Evolutionary conservation across 2,329 filamentous ascomycete species (phyloP).

Genomic region (Aspergillus sp.): DNA sequence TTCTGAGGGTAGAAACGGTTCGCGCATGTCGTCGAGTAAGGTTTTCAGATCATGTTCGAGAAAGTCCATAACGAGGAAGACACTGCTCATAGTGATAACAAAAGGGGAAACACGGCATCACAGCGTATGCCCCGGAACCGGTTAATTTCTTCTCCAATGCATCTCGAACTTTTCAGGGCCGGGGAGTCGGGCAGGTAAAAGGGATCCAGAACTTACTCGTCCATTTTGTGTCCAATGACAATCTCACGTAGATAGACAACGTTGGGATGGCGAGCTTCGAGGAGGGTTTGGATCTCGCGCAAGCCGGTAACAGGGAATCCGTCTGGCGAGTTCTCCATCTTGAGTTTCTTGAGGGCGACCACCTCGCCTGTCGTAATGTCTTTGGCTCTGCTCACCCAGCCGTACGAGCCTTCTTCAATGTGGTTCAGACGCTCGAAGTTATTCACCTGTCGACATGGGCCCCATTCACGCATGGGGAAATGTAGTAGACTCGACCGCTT

Average conservation of each 20-base stretch:
- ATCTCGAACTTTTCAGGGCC: conserved; percentile 31
- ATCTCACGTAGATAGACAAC: conserved; percentile 77
- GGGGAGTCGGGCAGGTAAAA: neutral
- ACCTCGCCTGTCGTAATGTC: conserved; percentile 66
- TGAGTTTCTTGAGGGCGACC: conserved; percentile 88
- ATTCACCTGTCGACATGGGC: conserved; percentile 66
- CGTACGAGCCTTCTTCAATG: conserved; percentile 96
- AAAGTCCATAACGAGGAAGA: conserved; percentile 95
- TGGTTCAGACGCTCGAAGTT: conserved; percentile 90
- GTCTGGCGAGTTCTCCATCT: conserved; percentile 71
- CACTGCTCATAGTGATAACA: conserved; percentile 42
- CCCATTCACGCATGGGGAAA: conserved; percentile 62
- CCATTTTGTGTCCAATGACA: conserved; percentile 60
- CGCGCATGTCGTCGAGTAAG: conserved; percentile 85
- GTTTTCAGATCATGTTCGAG: conserved; percentile 94
- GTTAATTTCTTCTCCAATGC: conserved; percentile 25
- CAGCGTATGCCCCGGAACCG: conserved; percentile 7
- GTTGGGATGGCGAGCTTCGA: conserved; percentile 70
- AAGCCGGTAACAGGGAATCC: conserved; percentile 88
- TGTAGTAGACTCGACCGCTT: conserved; percentile 55
- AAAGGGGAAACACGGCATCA: conserved; percentile 5
- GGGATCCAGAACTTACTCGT: conserved; percentile 42
- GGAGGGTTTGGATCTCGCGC: conserved; percentile 85
- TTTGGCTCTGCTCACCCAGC: conserved; percentile 79
- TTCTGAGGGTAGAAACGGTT: conserved; percentile 87